Evolutionary conservation across 2,329 filamentous ascomycete genomes (phyloP).

Genomic region (Aspergillus pseudoterreus): DNA sequence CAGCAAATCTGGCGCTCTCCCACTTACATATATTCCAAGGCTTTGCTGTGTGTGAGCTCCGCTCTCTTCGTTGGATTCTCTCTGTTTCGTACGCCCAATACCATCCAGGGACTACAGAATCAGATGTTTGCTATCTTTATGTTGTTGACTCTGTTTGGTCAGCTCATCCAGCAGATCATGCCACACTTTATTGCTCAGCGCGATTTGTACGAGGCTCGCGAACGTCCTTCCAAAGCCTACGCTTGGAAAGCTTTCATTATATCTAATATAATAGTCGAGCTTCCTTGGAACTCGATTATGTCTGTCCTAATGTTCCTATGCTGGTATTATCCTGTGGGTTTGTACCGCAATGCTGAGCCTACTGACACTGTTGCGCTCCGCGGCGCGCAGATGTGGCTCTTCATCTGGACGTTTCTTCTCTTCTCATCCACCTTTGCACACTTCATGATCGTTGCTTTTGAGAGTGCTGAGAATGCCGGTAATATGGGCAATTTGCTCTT

Average conservation of each 20-base stretch:
- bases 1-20: constrained; percentile 87
- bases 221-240: constrained; percentile 63
- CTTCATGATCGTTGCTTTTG: too few species aligned
- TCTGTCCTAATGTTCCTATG: too few species aligned
- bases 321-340: too few species aligned
- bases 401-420: too few species aligned
- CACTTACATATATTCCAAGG: constrained; percentile 79
- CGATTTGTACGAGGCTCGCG: constrained; percentile 54
- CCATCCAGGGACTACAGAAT: constrained; percentile 75
- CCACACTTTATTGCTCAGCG: constrained; percentile 54
- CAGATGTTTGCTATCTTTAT: constrained; percentile 86
- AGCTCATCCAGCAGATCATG: constrained; percentile 48
- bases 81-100: constrained; percentile 69
- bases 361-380: too few species aligned
- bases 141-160: constrained; percentile 69
- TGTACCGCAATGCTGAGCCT: too few species aligned
- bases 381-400: too few species aligned
- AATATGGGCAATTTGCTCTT: too few species aligned
- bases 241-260: constrained; percentile 68
- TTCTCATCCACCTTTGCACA: too few species aligned
- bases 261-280: constrained; percentile 65
- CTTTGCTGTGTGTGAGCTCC: constrained; percentile 58
- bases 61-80: constrained; percentile 76
- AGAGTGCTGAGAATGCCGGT: too few species aligned
- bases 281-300: constrained; percentile 52